phyloP scores from a whole-genome alignment of 345 rosid genomes.

The Melaleuca alternifolia region DNA sequence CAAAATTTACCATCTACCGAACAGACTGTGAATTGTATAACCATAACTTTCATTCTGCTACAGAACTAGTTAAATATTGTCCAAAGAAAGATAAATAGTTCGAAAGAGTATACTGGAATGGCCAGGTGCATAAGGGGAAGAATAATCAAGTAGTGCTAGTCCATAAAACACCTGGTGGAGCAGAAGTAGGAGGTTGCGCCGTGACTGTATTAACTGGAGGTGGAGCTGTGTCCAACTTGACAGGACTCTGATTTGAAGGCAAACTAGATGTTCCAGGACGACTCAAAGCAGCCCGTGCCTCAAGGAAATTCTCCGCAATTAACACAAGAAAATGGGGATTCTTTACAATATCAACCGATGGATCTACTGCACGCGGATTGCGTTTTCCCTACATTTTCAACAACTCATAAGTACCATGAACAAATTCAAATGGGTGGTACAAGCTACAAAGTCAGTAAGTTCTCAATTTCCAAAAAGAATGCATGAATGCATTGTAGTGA shows the following conservation, averaged over 20 bases:
- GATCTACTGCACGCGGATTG: slow-evolving; percentile 54
- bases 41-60: background rate
- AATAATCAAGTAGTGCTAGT: background rate
- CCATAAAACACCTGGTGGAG: slow-evolving; percentile 47
- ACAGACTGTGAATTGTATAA: background rate
- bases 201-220: slow-evolving; percentile 54
- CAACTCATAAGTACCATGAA: slow-evolving; percentile 10
- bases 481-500: background rate
- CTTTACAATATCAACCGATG: slow-evolving; percentile 51
- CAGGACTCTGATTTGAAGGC: slow-evolving; percentile 60
- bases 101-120: background rate
- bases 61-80: background rate
- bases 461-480: background rate
- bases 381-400: slow-evolving; percentile 63
- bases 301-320: slow-evolving; percentile 82
- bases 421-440: background rate
- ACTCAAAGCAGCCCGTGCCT: slow-evolving; percentile 85
- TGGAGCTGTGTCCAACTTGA: slow-evolving; percentile 74
- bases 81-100: background rate
- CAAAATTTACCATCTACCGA: background rate
- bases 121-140: background rate
- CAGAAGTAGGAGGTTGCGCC: slow-evolving; percentile 49
- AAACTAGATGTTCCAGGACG: slow-evolving; percentile 54
- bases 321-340: slow-evolving; percentile 75
- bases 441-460: background rate